Evolutionary conservation across 208 protist species (phyloP).

Genomic region (Trypanosoma vivax): DNA sequence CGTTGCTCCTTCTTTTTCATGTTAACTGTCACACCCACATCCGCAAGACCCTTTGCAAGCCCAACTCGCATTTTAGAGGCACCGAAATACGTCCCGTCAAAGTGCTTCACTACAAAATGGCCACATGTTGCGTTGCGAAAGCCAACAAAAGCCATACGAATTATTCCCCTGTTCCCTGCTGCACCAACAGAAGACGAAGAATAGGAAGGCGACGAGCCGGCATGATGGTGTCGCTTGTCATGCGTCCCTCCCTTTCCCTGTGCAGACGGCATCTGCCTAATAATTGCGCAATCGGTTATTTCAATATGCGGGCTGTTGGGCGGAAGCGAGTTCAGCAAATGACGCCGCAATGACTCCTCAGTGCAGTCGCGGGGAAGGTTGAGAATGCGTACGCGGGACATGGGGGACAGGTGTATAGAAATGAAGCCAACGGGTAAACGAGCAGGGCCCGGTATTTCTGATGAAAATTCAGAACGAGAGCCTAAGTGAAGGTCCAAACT

Average conservation of each 20-base stretch:
- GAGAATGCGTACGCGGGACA: slow-evolving; percentile 92
- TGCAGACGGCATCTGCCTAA: slow-evolving; percentile 27
- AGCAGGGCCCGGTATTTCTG: no score
- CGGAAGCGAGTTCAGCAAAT: slow-evolving; percentile 68
- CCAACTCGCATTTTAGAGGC: slow-evolving; percentile 88
- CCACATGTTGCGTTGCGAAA: slow-evolving; percentile 84
- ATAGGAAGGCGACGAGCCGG: background rate
- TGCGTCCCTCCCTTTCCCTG: background rate
- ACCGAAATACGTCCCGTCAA: slow-evolving; percentile 93
- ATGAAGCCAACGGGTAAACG: no score
- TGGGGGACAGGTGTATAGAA: no score
- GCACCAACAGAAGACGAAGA: background rate
- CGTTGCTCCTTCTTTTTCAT: slow-evolving; percentile 40
- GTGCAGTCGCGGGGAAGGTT: slow-evolving; percentile 92
- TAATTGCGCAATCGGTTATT: slow-evolving; percentile 68
- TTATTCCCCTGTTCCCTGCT: slow-evolving; percentile 43
- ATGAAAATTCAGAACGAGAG: no score
- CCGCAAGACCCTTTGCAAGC: slow-evolving; percentile 63
- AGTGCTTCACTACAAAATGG: slow-evolving; percentile 82
- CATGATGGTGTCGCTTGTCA: no score
- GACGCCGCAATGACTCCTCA: slow-evolving; percentile 85
- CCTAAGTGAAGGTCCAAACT: no score
- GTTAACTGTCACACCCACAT: slow-evolving; percentile 58
- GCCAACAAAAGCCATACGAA: slow-evolving; percentile 96
- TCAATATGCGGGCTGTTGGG: slow-evolving; percentile 78